Evolutionary conservation across 2,329 filamentous ascomycete genomes (phyloP).

Genomic region (Aspergillus sp.): DNA sequence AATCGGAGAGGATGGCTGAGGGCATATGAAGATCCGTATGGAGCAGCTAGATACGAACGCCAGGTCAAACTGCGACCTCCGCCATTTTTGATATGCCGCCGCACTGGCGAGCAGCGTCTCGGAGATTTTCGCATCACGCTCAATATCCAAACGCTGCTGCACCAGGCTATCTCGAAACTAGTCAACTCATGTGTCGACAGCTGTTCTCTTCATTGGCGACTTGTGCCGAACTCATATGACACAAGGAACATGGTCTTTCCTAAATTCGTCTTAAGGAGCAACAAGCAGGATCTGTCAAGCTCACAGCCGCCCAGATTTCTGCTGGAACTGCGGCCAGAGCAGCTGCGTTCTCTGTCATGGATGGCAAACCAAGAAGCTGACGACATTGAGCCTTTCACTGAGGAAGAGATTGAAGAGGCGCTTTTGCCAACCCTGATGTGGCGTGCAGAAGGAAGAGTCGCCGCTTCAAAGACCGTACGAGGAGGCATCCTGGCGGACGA

Average conservation of each 20-base stretch:
- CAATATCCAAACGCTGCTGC: constrained; percentile 44
- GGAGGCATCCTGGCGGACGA: constrained; percentile 68
- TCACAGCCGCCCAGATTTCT: constrained; percentile 43
- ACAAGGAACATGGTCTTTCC: constrained; percentile 38
- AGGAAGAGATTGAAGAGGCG: constrained; percentile 63
- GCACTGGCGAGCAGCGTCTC: constrained; percentile 33
- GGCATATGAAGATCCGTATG: constrained; percentile 56
- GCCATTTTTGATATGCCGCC: constrained; percentile 47
- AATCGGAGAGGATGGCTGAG: constrained; percentile 36
- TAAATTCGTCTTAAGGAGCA: constrained; percentile 50
- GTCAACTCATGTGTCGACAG: constrained; percentile 16
- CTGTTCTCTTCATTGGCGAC: constrained; percentile 48
- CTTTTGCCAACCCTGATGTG: constrained; percentile 56
- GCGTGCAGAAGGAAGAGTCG: constrained; percentile 58
- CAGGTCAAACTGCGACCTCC: constrained; percentile 54
- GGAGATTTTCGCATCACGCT: constrained; percentile 46
- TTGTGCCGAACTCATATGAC: constrained; percentile 52
- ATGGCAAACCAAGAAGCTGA: constrained; percentile 60
- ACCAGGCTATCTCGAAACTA: constrained; percentile 40
- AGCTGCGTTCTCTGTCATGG: constrained; percentile 62
- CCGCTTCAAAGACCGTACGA: constrained; percentile 44
- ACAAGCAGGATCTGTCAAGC: constrained; percentile 40
- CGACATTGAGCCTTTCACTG: constrained; percentile 46
- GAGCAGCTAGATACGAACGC: constrained; percentile 57
- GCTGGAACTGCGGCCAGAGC: constrained; percentile 54